phyloP scores from a whole-genome alignment of 192 early-diverging fungal species.

The Pecoramyces ruminantium region DNA sequence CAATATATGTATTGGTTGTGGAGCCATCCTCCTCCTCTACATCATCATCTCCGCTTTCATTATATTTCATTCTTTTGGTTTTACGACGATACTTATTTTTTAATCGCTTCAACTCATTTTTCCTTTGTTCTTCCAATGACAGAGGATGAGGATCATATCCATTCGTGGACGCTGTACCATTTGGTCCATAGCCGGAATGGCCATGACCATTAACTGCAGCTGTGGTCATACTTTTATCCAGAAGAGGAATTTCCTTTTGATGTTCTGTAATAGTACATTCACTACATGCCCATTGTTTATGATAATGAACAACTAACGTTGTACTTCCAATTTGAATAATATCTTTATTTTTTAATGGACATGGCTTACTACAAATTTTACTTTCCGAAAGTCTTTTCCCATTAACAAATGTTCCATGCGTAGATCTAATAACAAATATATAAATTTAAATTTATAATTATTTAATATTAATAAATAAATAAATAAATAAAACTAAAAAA shows the following conservation, averaged over 20 bases:
- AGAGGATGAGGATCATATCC: not conserved
- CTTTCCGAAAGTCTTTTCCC: conserved; percentile 36
- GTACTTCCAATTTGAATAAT: conserved; percentile 36
- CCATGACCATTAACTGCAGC: not conserved
- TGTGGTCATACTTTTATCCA: not conserved
- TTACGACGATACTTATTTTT: not conserved
- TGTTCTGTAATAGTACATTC: conserved; percentile 29
- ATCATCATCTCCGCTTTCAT: not conserved
- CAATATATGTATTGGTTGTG: not conserved
- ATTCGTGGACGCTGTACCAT: too few relatives aligned
- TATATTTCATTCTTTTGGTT: not conserved
- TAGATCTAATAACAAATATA: too few relatives aligned
- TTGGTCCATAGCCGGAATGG: not conserved
- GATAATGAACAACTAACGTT: conserved; percentile 39
- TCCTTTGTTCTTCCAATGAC: not conserved
- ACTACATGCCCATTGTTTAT: conserved; percentile 40
- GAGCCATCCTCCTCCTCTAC: not conserved
- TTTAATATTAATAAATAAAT: too few relatives aligned
- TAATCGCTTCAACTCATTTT: not conserved
- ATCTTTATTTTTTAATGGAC: conserved; percentile 33
- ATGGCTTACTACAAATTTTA: conserved; percentile 39
- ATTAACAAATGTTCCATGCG: conserved; percentile 62
- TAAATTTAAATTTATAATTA: too few relatives aligned
- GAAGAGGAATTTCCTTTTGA: not conserved
- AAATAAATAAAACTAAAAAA: too few relatives aligned